Conservation (phyloP, 148 eudicot genomes). For the Rhododendron ferrugineum region DNA sequence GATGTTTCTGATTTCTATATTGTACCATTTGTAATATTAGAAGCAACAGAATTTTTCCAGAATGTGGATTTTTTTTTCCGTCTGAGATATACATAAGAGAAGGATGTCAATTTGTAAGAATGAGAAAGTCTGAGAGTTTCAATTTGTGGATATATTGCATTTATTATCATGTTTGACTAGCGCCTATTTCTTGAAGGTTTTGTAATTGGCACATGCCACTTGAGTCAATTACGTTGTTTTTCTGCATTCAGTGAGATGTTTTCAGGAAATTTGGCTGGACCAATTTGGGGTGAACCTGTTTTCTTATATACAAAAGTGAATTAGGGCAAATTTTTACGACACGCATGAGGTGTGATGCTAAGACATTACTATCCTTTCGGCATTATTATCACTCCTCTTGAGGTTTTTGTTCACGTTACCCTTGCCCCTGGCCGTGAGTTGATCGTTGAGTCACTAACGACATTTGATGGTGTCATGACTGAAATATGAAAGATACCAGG, state of each 20-base stretch:
- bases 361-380: background rate
- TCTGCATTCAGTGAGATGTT: background rate
- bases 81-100: background rate
- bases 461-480: background rate
- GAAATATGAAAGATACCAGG: background rate
- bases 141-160: background rate
- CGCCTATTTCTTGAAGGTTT: background rate
- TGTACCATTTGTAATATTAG: constrained; percentile 18
- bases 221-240: background rate
- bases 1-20: constrained; percentile 3
- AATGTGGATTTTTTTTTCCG: background rate
- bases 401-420: background rate
- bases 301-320: background rate
- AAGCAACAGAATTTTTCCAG: background rate
- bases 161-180: background rate
- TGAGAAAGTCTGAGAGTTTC: background rate
- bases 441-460: background rate
- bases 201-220: background rate
- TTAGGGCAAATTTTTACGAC: background rate
- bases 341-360: background rate
- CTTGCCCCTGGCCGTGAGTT: background rate
- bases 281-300: background rate
- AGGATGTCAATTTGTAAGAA: background rate
- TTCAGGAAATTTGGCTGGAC: background rate
- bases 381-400: background rate